phyloP scores from a whole-genome alignment of 305 asterid genomes.

The Fraxinus xanthoxyloides region DNA sequence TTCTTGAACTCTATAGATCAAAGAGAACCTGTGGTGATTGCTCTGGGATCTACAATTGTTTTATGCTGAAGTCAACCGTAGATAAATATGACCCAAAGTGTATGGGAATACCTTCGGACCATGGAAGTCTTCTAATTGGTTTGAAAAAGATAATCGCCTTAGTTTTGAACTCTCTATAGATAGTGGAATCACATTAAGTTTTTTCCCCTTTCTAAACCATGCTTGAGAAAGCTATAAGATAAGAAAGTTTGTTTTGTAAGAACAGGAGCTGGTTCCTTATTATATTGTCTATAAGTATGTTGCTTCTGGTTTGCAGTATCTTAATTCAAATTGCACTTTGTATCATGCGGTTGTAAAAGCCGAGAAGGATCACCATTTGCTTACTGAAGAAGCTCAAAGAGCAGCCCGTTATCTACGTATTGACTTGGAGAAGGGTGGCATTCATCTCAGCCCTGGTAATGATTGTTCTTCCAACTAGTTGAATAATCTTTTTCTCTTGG shows the following conservation, averaged over 20 bases:
- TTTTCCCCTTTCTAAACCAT: not conserved
- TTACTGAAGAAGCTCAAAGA: slow-evolving; percentile 74
- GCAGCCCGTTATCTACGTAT: slow-evolving; percentile 68
- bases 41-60: not conserved
- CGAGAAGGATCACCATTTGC: slow-evolving; percentile 65
- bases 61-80: not conserved
- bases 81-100: not conserved
- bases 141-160: not conserved
- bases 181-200: not conserved
- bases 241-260: slow-evolving; percentile 1
- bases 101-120: not conserved
- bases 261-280: slow-evolving; percentile 5
- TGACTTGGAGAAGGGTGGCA: slow-evolving; percentile 97
- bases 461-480: slow-evolving; percentile 24
- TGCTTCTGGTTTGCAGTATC: slow-evolving; percentile 51
- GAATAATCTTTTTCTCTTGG: slow-evolving; percentile 6
- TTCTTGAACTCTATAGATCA: slow-evolving; percentile 3
- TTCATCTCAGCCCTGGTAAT: slow-evolving; percentile 81
- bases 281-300: slow-evolving; percentile 8
- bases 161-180: not conserved
- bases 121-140: not conserved
- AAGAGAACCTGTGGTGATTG: not conserved
- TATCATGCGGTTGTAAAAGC: slow-evolving; percentile 78
- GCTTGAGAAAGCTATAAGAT: slow-evolving; percentile 7
- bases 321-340: slow-evolving; percentile 72